Evolutionary conservation across 768 basidiomycete species (phyloP), one percentile per base, ranked within the genome.

Genomic region (Russula lepida): DNA sequence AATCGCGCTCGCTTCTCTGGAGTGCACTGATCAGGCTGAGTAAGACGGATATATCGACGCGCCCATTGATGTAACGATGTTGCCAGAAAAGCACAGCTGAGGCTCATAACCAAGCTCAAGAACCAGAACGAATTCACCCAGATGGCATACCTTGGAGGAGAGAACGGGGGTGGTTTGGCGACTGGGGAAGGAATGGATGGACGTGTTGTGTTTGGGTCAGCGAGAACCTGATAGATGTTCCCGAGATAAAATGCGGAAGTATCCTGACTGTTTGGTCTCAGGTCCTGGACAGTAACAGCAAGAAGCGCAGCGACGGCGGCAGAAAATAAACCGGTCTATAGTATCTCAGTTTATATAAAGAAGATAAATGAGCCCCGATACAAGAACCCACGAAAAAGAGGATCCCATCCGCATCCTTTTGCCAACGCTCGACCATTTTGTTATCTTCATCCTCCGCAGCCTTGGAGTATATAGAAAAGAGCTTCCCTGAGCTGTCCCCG

Each of bases 101-200:
- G 25, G 8, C 44, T 32, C 35, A 43, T 37, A 5, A 21, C 5
- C n/a, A 63, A 32, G 28, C 64, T 58, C 54, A 43, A 4, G 47
- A 49, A 54, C 61, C 61, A 64, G 17, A 58, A 3, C 6, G 37
- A 21, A 12, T 64, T 64, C 35, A 63, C 44, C 13, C 44, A 23
- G 25, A 51, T 1, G 1, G 44, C 27, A 17, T 55, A 51, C 39
- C 23, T n/a, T 4, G 52, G 33, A 8, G 52, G 52, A 53, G 52
- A 53, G 37, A 53, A 53, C 0, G 25, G n/a, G 1, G 15, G 48
- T 5, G 12, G 51, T 17, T 4, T n/a, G 41, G 30, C 1, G 1
- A 23, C 1, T 9, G 28, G 9, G 15, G 32, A 46, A 23, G 54
- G 43, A 17, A 25, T 46, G 7, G 28, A 28, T 2, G 25, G 13